Evolutionary conservation across 1,284 basidiomycete species (phyloP).

Genomic region (Coriolopsis trogii): DNA sequence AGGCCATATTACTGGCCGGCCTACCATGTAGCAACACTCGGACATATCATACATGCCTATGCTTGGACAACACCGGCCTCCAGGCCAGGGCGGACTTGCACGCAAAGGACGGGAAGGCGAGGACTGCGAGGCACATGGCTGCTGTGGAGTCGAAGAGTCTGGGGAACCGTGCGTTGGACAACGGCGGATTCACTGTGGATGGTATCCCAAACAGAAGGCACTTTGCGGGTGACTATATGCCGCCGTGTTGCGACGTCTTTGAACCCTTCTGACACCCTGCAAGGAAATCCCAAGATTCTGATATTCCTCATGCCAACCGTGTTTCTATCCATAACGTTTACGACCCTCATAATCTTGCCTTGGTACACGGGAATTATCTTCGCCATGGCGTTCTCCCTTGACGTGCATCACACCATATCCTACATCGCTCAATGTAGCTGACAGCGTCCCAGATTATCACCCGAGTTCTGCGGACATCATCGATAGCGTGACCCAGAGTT

Average conservation of each 20-base stretch:
- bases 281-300: constrained; percentile 82
- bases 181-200: constrained; percentile 80
- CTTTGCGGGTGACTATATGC: constrained; percentile 48
- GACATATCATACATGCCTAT: too few relatives aligned
- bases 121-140: constrained; percentile 95
- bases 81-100: constrained; percentile 85
- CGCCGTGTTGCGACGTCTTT: neutral
- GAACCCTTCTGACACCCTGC: constrained; percentile 14
- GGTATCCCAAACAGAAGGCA: constrained; percentile 70
- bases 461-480: constrained; percentile 77
- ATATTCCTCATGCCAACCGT: constrained; percentile 83
- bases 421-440: constrained; percentile 16
- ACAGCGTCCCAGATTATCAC: constrained; percentile 67
- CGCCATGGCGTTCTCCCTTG: constrained; percentile 84
- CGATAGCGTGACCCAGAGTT: constrained; percentile 76
- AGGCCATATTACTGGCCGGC: too few relatives aligned
- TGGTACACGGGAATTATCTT: constrained; percentile 90
- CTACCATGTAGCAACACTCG: too few relatives aligned
- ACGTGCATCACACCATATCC: constrained; percentile 87
- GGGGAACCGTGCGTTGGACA: constrained; percentile 85
- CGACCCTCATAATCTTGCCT: constrained; percentile 79
- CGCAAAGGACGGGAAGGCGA: constrained; percentile 82
- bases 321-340: constrained; percentile 83
- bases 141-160: constrained; percentile 90
- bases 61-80: too few relatives aligned